Evolutionary conservation across 768 basidiomycete genomes (phyloP), one percentile per base, ranked within the genome.

Genomic region (Thelephora ganbajun): DNA sequence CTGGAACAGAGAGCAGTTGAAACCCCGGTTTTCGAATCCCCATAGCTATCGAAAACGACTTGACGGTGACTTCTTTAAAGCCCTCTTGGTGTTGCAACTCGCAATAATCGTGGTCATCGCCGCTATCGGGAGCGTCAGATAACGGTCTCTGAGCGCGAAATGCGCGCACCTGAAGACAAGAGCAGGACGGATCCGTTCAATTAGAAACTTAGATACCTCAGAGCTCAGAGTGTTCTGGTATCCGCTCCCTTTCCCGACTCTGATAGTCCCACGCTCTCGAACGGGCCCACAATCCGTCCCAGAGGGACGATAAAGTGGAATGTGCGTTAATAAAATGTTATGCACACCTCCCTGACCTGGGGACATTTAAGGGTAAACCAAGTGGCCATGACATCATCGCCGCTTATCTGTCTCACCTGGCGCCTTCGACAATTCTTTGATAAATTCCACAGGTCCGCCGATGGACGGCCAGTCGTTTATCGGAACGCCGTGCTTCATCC

Each of bases 71-170:
- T 65, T 98, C 93, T 45, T 71, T 73, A 11, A 77, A 66, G 33
- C 51, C 54, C 46, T 61, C 59, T 52, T 63, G 54, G 60, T 81
- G 77, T 59, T 68, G 67, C 57, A 80, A 77, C 66, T 87, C 87
- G 63, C 94, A 98, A 53, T 93, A 90, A 57, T 97, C 94, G 60
- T 96, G 92, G 58, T 97, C 92, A 61, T 97, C 91, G 5, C 89
- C 94, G 54, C 87, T 90, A 50, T 43, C 7, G 39, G 35, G 33
- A 23, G 11, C 13, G 43, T 47, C 18, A 47, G 14, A 18, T 14
- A 6, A 30, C 14, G 14, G 18, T n/a, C 26, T 5, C 13, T 11
- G 35, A 20, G 30, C 18, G 5, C 33, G 30, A 41, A n/a, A 11
- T 16, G n/a, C 22, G 54, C 67, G 49, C 54, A 84, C 84, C 85